Evolutionary conservation across 805 yeast species (phyloP).

Genomic region (Saccharomycopsis fodiens): DNA sequence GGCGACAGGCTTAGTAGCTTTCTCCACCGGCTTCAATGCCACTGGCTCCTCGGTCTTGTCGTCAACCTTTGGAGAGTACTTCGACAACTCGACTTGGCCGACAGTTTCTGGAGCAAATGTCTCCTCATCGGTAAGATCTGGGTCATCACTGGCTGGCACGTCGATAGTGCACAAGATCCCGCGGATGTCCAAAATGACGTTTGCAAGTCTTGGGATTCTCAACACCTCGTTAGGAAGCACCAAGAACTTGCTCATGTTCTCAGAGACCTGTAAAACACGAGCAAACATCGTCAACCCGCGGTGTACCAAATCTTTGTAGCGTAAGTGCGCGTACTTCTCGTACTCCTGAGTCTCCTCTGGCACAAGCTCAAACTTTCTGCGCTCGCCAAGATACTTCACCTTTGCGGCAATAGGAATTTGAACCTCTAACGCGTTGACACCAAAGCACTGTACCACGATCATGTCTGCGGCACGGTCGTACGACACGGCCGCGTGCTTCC

Average conservation of each 20-base stretch:
- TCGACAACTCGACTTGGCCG: not conserved
- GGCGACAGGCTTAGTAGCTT: not conserved
- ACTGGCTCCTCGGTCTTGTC: not conserved
- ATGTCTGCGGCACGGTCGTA: slow-evolving; percentile 19
- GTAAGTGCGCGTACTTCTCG: slow-evolving; percentile 5
- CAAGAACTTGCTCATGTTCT: slow-evolving; percentile 13
- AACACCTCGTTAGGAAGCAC: slow-evolving; percentile 33
- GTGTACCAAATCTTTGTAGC: slow-evolving; percentile 18
- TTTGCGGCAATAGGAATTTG: slow-evolving; percentile 36
- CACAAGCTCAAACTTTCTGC: slow-evolving; percentile 14
- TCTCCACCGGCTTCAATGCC: not conserved
- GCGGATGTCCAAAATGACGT: slow-evolving; percentile 43
- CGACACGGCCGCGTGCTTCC: slow-evolving; percentile 19
- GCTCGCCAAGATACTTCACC: slow-evolving; percentile 24
- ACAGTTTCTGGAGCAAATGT: not conserved
- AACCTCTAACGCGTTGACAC: slow-evolving; percentile 48
- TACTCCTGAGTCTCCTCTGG: slow-evolving; percentile 12
- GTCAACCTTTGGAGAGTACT: not conserved
- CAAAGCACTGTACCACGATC: slow-evolving; percentile 39
- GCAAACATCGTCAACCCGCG: slow-evolving; percentile 19
- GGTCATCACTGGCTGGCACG: slow-evolving; percentile 27
- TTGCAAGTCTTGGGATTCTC: slow-evolving; percentile 38
- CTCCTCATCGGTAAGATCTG: slow-evolving; percentile 19
- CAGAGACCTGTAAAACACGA: slow-evolving; percentile 6
- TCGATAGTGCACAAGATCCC: slow-evolving; percentile 35